Conservation (phyloP, 108 stramenopile genomes). For the Nitzschia palea region DNA sequence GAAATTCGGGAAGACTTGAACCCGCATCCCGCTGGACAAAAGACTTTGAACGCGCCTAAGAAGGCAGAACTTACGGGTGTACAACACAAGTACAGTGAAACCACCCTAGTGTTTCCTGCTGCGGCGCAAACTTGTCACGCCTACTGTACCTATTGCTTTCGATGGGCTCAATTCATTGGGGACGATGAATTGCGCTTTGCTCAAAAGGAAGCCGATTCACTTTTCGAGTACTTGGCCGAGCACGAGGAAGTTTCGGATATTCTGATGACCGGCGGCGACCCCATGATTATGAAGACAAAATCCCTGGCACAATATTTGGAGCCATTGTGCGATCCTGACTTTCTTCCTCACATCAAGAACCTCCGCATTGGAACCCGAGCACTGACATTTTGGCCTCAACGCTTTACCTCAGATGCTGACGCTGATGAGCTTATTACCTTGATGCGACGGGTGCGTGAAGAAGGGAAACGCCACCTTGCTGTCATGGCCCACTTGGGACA, state of each 20-base stretch:
- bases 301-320: constrained; percentile 52
- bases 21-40: constrained; percentile 70
- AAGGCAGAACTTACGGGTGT: constrained; percentile 45
- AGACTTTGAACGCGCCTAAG: constrained; percentile 55
- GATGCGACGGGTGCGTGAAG: constrained; percentile 44
- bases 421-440: constrained; percentile 53
- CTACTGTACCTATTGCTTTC: constrained; percentile 70
- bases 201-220: constrained; percentile 52
- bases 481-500: constrained; percentile 67
- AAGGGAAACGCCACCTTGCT: constrained; percentile 53
- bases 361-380: constrained; percentile 63
- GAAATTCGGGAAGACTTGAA: constrained; percentile 51
- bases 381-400: constrained; percentile 63
- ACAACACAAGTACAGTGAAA: constrained; percentile 70
- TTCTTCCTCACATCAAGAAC: constrained; percentile 60
- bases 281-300: constrained; percentile 60
- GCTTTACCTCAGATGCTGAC: constrained; percentile 59
- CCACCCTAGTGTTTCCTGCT: constrained; percentile 54
- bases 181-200: constrained; percentile 58
- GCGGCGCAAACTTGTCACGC: constrained; percentile 67
- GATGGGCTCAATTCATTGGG: constrained; percentile 67
- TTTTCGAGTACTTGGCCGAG: constrained; percentile 49
- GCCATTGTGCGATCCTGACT: constrained; percentile 45
- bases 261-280: constrained; percentile 69
- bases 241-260: constrained; percentile 55